Base-by-base conservation (phyloP, 257 asterid genomes). In the Ilex asprella region DNA sequence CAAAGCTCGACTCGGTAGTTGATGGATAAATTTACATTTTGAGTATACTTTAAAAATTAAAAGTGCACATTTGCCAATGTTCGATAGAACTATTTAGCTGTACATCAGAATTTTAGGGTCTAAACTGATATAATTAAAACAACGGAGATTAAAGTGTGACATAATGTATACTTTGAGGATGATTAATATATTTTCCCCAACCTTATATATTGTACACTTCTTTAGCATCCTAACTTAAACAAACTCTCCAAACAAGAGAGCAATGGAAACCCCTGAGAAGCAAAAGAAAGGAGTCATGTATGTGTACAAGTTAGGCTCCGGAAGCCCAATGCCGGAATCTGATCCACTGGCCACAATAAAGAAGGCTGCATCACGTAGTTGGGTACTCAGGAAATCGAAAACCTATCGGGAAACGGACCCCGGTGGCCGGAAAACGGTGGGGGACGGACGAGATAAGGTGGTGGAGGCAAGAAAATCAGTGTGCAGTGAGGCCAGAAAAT, bases 341-440 rank as follows among this genome's bases (percentile, higher is more conserved):
- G 64, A 63, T 53, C 61, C 82, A 5, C 58, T 70, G 29, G 43
- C 70, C 5, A 30, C 74, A 0, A 39, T 66, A 46, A 76, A 76
- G 64, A 76, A 65, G 55, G 63, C 66, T 1, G 56, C 65, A 39
- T 61, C 81, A 0, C 56, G 66, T 30, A 72, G 83, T 11, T 77
- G 81, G 75, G 78, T 84, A 3, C 61, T 86, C 0, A 75, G 81
- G 69, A 78, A 77, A 73, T 86, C 95, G 0, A 86, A 82, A 73
- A 86, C 95, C 0, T 75, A 70, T 31, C 67, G 76, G 1, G 90
- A 81, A 72, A 69, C 58, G 0, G 60, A 41, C 5, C 70, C 56
- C 27, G 61, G 58, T 16, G 32, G 16, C 14, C 62, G 58, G 31
- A 35, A 52, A 10, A 59, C 27, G 15, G 72, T 51, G 8, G 72